Conservation (phyloP, 163 green algal genomes). For the Volvox carteri region DNA sequence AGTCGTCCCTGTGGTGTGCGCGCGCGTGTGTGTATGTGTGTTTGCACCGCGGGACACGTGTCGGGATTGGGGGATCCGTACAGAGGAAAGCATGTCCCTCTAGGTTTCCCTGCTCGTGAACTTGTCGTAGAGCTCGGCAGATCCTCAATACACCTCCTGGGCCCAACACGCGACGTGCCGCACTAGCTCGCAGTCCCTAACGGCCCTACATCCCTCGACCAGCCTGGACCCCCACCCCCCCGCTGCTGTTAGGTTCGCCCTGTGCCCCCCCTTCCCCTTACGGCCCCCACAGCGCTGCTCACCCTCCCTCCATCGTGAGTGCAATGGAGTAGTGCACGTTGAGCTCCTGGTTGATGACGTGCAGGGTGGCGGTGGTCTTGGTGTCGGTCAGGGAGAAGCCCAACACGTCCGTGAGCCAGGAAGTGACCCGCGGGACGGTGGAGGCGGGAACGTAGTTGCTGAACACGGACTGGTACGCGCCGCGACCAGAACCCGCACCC, state of each 20-base stretch:
- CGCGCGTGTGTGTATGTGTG: too few species aligned
- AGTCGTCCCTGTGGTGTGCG: not conserved
- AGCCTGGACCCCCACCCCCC: not conserved
- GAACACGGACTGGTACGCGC: constrained; percentile 20
- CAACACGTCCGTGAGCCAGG: constrained; percentile 9
- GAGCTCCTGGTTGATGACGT: constrained; percentile 42
- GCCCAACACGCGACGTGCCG: too few species aligned
- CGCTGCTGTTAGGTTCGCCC: not conserved
- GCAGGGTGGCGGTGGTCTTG: constrained; percentile 32
- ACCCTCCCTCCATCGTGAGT: constrained; percentile 8
- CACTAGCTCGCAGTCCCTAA: too few species aligned
- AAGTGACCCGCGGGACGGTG: constrained; percentile 6
- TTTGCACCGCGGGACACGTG: too few species aligned
- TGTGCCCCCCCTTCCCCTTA: not conserved
- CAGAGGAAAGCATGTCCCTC: not conserved
- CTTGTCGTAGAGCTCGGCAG: not conserved
- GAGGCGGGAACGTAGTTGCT: constrained; percentile 17
- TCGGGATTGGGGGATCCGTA: not conserved
- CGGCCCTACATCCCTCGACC: not conserved
- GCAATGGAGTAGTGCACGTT: constrained; percentile 39
- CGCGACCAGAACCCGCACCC: not conserved
- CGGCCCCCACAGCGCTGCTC: not conserved
- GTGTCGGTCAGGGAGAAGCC: not conserved
- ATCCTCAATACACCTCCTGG: too few species aligned
- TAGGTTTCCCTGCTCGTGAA: not conserved